phyloP scores from a whole-genome alignment of 2,329 filamentous ascomycete species.

The Fusarium nodosum region DNA sequence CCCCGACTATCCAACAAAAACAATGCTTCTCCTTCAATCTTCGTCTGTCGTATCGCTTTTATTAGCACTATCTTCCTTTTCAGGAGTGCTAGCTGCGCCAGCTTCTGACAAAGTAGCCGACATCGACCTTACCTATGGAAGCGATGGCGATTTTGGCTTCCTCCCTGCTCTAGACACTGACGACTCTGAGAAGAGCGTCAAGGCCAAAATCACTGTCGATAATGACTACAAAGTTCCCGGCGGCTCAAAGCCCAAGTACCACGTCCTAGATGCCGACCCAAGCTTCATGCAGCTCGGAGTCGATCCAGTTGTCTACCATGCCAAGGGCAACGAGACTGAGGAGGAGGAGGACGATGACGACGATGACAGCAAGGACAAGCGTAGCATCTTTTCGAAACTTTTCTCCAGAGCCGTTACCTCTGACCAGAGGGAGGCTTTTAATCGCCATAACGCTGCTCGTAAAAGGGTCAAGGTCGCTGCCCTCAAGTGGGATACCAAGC shows the following conservation, averaged over 20 bases:
- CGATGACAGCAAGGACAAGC: not conserved
- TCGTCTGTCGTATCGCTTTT: constrained; percentile 18
- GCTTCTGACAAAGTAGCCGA: not conserved
- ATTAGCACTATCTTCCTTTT: constrained; percentile 11
- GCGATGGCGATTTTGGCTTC: not conserved
- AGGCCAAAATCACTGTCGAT: not conserved
- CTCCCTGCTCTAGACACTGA: not conserved
- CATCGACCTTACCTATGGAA: constrained; percentile 1
- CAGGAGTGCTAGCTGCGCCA: constrained; percentile 22
- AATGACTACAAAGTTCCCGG: constrained; percentile 10
- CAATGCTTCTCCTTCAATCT: constrained; percentile 38
- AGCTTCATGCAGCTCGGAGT: not conserved
- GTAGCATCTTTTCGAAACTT: not conserved
- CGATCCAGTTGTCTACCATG: not conserved
- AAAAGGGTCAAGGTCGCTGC: constrained; percentile 31
- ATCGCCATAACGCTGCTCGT: constrained; percentile 40
- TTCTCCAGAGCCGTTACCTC: constrained; percentile 28
- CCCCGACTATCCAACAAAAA: not conserved
- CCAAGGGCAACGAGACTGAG: not conserved
- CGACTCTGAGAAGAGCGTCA: not conserved
- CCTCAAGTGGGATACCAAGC: constrained; percentile 34
- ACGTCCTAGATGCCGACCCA: not conserved
- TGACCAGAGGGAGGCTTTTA: constrained; percentile 34
- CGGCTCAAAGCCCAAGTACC: constrained; percentile 6
- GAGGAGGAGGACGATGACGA: not conserved